A percentile compares a stretch with the other conserved stretches of the same genome.
Conservation (phyloP, 805 yeast species). For the Naumovozyma dairenensis region DNA sequence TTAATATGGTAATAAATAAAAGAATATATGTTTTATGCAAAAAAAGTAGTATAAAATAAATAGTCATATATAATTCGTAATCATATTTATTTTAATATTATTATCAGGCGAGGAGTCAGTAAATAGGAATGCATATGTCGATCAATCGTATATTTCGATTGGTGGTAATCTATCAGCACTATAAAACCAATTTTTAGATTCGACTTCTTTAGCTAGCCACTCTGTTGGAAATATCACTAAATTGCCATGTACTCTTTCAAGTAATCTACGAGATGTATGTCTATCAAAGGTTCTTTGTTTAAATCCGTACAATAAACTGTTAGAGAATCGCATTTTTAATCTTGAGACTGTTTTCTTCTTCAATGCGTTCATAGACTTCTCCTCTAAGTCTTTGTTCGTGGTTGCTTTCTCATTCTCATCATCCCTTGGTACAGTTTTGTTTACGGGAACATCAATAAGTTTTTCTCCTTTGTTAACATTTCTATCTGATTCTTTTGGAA, state of each 20-base stretch:
- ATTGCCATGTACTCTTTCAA: conserved; percentile 72
- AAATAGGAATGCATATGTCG: too few relatives aligned
- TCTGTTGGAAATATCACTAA: conserved; percentile 85
- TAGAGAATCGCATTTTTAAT: conserved; percentile 23
- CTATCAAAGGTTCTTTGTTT: conserved; percentile 52
- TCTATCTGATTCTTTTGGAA: neutral
- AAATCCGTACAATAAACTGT: conserved; percentile 24
- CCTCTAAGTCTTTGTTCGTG: too few relatives aligned
- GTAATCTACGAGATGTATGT: conserved; percentile 63
- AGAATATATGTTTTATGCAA: too few relatives aligned
- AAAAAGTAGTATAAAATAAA: too few relatives aligned
- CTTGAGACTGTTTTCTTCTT: conserved; percentile 13
- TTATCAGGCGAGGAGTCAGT: too few relatives aligned
- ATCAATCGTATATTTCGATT: conserved; percentile 76
- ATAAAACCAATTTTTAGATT: conserved; percentile 90
- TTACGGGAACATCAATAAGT: neutral
- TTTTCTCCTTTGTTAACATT: neutral
- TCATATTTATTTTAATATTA: too few relatives aligned
- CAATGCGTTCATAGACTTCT: conserved; percentile 4
- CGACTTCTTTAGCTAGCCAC: conserved; percentile 82
- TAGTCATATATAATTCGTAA: too few relatives aligned
- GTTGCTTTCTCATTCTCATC: too few relatives aligned
- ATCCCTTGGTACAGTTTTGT: neutral
- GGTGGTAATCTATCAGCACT: conserved; percentile 92
- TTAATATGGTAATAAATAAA: too few relatives aligned